Conservation (phyloP, 805 yeast genomes). For the Lachancea waltii region DNA sequence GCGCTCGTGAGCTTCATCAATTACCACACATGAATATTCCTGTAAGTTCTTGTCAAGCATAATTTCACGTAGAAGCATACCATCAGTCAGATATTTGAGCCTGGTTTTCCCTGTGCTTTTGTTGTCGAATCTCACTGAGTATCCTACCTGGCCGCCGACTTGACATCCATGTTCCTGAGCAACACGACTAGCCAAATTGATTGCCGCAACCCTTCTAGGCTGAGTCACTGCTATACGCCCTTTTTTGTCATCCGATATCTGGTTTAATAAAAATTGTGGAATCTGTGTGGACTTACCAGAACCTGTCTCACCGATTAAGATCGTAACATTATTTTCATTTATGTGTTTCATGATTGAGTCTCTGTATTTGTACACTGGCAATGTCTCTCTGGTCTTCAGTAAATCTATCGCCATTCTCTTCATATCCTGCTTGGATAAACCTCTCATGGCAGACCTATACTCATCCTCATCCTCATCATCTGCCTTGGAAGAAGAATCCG, state of each 20-base stretch:
- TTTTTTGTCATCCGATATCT: slow-evolving; percentile 26
- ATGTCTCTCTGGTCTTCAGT: slow-evolving; percentile 44
- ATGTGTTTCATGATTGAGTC: slow-evolving; percentile 55
- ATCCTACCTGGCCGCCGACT: slow-evolving; percentile 82
- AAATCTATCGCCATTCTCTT: slow-evolving; percentile 38
- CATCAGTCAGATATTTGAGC: slow-evolving; percentile 87
- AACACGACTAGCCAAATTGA: slow-evolving; percentile 86
- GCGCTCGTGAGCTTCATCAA: slow-evolving; percentile 98
- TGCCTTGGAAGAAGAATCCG: no score
- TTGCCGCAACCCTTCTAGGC: slow-evolving; percentile 97
- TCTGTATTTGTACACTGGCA: slow-evolving; percentile 74
- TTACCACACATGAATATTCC: slow-evolving; percentile 67
- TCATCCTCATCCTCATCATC: no score
- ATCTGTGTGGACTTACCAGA: slow-evolving; percentile 97
- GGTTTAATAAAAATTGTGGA: slow-evolving; percentile 77
- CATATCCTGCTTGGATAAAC: slow-evolving; percentile 27
- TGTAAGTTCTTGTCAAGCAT: slow-evolving; percentile 63
- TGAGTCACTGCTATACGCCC: slow-evolving; percentile 85
- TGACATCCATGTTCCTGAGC: slow-evolving; percentile 77
- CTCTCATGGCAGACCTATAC: slow-evolving; percentile 13
- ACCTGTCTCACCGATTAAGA: slow-evolving; percentile 94
- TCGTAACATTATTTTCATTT: slow-evolving; percentile 54
- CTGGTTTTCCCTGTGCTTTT: slow-evolving; percentile 53
- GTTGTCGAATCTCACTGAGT: slow-evolving; percentile 87
- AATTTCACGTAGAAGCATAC: slow-evolving; percentile 90